A percentile compares a stretch with the other conserved stretches of the same genome.
Conservation (phyloP, 768 basidiomycete genomes). For the Lactarius akahatsu region DNA sequence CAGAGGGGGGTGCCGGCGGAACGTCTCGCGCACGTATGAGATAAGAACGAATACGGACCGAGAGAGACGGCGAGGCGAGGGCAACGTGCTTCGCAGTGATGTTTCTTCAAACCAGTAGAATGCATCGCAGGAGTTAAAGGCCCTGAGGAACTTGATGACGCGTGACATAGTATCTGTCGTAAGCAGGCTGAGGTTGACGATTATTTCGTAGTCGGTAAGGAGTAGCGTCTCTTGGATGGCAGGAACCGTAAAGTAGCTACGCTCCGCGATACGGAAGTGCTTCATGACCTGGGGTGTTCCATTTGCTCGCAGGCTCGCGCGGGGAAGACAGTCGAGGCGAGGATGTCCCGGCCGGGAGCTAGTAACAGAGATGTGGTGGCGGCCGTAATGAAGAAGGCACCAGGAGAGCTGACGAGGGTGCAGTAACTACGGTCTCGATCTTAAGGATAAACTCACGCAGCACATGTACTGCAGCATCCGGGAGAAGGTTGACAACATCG, state of each 20-base stretch:
- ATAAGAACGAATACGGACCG: too few relatives aligned
- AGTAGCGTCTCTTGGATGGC: constrained; percentile 80
- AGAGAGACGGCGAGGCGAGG: too few relatives aligned
- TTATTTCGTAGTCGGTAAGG: constrained; percentile 81
- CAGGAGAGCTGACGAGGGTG: neutral
- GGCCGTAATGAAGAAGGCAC: constrained; percentile 28
- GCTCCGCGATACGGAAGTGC: constrained; percentile 58
- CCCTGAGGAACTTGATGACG: too few relatives aligned
- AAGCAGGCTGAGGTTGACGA: constrained; percentile 83
- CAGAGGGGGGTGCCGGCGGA: too few relatives aligned
- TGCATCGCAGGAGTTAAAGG: too few relatives aligned
- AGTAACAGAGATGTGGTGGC: constrained; percentile 23
- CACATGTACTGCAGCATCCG: too few relatives aligned
- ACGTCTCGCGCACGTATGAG: too few relatives aligned
- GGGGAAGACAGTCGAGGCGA: constrained; percentile 26
- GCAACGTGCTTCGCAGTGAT: too few relatives aligned
- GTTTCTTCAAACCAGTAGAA: too few relatives aligned
- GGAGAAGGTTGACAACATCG: too few relatives aligned
- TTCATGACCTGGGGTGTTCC: constrained; percentile 41
- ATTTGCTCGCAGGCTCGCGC: constrained; percentile 24
- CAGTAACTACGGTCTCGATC: too few relatives aligned
- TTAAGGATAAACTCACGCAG: too few relatives aligned
- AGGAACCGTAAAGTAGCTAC: constrained; percentile 75
- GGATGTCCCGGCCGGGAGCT: constrained; percentile 27
- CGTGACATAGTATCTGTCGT: constrained; percentile 88